phyloP scores from a whole-genome alignment of 768 basidiomycete species.

The Sporobolomyces pararoseus region DNA sequence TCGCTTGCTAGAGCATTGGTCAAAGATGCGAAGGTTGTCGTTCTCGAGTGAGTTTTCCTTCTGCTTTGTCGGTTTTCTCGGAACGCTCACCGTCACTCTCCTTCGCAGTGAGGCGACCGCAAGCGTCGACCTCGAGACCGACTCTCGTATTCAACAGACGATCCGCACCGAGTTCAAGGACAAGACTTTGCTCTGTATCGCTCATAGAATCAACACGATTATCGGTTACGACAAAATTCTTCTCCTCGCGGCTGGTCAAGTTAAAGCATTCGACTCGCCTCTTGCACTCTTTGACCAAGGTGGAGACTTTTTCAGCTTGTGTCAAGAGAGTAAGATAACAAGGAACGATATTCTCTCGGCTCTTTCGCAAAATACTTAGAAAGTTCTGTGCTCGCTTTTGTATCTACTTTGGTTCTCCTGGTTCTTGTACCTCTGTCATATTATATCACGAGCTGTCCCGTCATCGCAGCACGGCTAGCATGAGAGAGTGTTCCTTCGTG shows the following conservation, averaged over 20 bases:
- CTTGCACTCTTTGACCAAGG: constrained; percentile 54
- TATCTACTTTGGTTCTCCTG: background rate
- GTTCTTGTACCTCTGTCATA: too few species aligned
- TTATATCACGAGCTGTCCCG: too few species aligned
- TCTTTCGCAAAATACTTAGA: too few species aligned
- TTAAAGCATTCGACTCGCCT: constrained; percentile 53
- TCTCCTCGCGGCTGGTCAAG: constrained; percentile 71
- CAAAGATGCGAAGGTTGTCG: constrained; percentile 71
- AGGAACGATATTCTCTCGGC: constrained; percentile 53
- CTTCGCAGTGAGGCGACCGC: constrained; percentile 39
- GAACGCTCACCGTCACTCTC: constrained; percentile 54
- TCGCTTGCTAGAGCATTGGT: constrained; percentile 83
- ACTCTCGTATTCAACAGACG: constrained; percentile 83
- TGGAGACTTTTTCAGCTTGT: constrained; percentile 61
- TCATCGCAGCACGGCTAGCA: too few species aligned
- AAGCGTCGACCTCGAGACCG: constrained; percentile 61
- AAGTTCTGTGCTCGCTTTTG: too few species aligned
- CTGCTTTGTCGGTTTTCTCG: constrained; percentile 43
- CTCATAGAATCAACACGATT: constrained; percentile 40
- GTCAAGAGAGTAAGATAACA: constrained; percentile 58
- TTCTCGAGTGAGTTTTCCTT: constrained; percentile 67
- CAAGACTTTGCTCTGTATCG: constrained; percentile 58
- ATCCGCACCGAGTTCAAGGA: constrained; percentile 73
- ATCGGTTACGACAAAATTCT: constrained; percentile 74
- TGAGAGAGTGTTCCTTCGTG: too few species aligned